Conservation (phyloP, 306 rosid genomes). For the Prunus mume region DNA sequence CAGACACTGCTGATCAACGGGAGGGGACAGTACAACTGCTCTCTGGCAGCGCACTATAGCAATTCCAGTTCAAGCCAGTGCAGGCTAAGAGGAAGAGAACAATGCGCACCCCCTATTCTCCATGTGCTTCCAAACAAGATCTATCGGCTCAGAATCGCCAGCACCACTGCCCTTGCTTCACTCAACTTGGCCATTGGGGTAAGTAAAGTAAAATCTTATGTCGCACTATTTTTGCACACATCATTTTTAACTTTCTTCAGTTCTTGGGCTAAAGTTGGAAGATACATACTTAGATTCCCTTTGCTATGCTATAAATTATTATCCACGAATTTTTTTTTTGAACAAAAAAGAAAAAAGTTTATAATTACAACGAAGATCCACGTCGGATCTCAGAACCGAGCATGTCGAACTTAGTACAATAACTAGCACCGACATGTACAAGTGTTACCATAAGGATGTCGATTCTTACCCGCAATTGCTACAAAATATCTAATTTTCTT, state of each 20-base stretch:
- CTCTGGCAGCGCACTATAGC: slow-evolving; percentile 43
- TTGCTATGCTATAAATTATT: not conserved
- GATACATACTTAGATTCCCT: not conserved
- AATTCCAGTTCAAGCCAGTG: slow-evolving; percentile 32
- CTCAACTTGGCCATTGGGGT: slow-evolving; percentile 84
- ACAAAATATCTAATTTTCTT: too few species aligned
- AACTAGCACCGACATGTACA: too few species aligned
- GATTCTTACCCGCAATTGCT: too few species aligned
- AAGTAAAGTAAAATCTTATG: not conserved
- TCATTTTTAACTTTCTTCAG: not conserved
- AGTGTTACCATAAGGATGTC: too few species aligned
- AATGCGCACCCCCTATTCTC: slow-evolving; percentile 68
- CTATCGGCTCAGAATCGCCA: slow-evolving; percentile 67
- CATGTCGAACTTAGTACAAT: too few species aligned
- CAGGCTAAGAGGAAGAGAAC: slow-evolving; percentile 45
- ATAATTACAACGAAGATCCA: too few species aligned
- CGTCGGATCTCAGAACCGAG: too few species aligned
- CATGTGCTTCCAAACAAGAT: slow-evolving; percentile 60
- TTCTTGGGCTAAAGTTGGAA: not conserved
- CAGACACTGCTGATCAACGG: slow-evolving; percentile 71
- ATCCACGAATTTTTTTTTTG: too few species aligned
- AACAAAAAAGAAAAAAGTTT: too few species aligned
- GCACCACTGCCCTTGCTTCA: slow-evolving; percentile 70
- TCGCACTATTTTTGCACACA: not conserved
- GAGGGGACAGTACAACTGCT: slow-evolving; percentile 73